Percentiles rank a stretch among this genome's conserved stretches.
Evolutionary conservation across 2,329 filamentous ascomycete species (phyloP).

Genomic region (Colletotrichum lentis): DNA sequence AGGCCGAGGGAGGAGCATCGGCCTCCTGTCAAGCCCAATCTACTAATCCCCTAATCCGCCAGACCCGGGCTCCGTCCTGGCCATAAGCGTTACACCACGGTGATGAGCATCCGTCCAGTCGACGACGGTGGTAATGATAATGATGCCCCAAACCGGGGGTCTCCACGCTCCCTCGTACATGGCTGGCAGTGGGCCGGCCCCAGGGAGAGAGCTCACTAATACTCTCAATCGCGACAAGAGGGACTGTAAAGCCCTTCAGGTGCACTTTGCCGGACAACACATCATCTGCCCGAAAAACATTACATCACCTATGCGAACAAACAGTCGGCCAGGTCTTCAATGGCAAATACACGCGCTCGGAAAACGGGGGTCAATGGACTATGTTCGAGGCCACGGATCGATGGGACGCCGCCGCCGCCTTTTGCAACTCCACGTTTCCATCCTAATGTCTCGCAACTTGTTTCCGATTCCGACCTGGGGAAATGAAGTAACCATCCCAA

Average conservation of each 20-base stretch:
- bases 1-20: slow-evolving; percentile 3
- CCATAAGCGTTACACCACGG: not conserved
- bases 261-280: not conserved
- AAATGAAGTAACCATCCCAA: not conserved
- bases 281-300: not conserved
- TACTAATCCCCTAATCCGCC: slow-evolving; percentile 10
- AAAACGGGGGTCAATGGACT: not conserved
- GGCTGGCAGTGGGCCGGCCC: not conserved
- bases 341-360: not conserved
- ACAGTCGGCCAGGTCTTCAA: not conserved
- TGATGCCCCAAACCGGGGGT: slow-evolving; percentile 6
- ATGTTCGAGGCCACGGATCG: slow-evolving; percentile 13
- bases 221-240: not conserved
- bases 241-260: no score
- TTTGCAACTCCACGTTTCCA: slow-evolving; percentile 13
- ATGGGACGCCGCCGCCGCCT: slow-evolving; percentile 4
- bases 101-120: slow-evolving; percentile 1
- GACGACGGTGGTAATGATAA: not conserved
- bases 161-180: slow-evolving; percentile 8
- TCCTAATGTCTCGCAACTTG: slow-evolving; percentile 8
- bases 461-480: slow-evolving; percentile 20
- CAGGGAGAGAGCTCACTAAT: not conserved
- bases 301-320: not conserved
- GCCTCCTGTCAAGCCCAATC: slow-evolving; percentile 15
- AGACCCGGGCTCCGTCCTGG: slow-evolving; percentile 10